Conservation (phyloP, 208 protist genomes). For the Wallacemonas sp. region DNA sequence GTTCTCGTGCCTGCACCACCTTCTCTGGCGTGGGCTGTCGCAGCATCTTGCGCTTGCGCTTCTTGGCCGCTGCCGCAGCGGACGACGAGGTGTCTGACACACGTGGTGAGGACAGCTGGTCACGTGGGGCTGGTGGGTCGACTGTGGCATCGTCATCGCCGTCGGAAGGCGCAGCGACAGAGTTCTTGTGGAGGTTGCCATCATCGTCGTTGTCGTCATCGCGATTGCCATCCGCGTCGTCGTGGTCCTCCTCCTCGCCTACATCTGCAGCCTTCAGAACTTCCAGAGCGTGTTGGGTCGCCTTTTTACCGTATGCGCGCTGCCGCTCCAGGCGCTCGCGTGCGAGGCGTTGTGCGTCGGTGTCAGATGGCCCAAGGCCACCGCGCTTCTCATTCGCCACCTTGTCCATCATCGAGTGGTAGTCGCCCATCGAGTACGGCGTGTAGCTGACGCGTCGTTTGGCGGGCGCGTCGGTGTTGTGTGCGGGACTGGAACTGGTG, state of each 20-base stretch:
- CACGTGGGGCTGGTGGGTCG: too few species aligned
- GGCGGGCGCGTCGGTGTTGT: not conserved
- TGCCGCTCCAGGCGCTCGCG: conserved; percentile 46
- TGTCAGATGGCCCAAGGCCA: conserved; percentile 73
- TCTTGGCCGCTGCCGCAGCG: not conserved
- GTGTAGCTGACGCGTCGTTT: conserved; percentile 37
- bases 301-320: conserved; percentile 54
- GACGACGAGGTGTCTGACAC: not conserved
- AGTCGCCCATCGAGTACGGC: conserved; percentile 68
- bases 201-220: not conserved
- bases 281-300: conserved; percentile 26
- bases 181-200: too few species aligned
- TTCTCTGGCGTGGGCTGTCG: conserved; percentile 34
- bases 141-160: too few species aligned
- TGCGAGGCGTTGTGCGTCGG: conserved; percentile 71
- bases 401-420: conserved; percentile 64
- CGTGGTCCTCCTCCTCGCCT: too few species aligned
- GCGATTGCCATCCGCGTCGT: too few species aligned
- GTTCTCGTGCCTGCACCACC: conserved; percentile 42
- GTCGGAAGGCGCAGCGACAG: too few species aligned
- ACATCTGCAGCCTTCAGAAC: conserved; percentile 9
- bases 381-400: conserved; percentile 33
- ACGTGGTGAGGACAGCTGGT: too few species aligned
- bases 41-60: conserved; percentile 15
- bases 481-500: not conserved